phyloP scores from a whole-genome alignment of 257 asterid species.

The Gardenia jasminoides region DNA sequence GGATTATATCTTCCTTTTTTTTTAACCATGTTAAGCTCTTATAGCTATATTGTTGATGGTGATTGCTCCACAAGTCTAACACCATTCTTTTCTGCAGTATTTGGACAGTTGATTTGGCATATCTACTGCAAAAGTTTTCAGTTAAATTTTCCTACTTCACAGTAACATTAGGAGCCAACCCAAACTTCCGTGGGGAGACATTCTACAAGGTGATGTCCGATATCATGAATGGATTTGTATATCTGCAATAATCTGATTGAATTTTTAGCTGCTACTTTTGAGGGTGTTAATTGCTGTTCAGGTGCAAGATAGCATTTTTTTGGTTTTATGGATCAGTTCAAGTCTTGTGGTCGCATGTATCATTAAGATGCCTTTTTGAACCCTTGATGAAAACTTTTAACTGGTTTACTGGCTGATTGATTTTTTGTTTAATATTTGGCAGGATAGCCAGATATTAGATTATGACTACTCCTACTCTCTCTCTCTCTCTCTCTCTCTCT shows the following conservation, averaged over 20 bases:
- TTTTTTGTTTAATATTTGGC: not conserved
- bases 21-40: not conserved
- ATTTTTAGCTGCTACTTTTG: not conserved
- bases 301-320: not conserved
- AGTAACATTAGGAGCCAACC: slow-evolving; percentile 94
- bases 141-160: slow-evolving; percentile 82
- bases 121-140: slow-evolving; percentile 81
- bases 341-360: not conserved
- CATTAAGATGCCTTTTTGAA: not conserved
- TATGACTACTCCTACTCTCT: not conserved
- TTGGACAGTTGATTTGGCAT: slow-evolving; percentile 98
- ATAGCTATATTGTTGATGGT: not conserved
- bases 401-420: not conserved
- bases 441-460: not conserved
- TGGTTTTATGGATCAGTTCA: not conserved
- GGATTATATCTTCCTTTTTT: too few relatives aligned
- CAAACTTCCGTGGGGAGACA: slow-evolving; percentile 79
- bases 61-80: not conserved
- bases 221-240: slow-evolving; percentile 10
- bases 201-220: slow-evolving; percentile 70
- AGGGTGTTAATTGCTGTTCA: slow-evolving; percentile 1
- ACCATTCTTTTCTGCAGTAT: slow-evolving; percentile 53
- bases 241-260: slow-evolving; percentile 3
- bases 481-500: too few relatives aligned
- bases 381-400: not conserved